Conservation (phyloP, 2,329 filamentous ascomycete species). For the Stemphylium lycopersici region DNA sequence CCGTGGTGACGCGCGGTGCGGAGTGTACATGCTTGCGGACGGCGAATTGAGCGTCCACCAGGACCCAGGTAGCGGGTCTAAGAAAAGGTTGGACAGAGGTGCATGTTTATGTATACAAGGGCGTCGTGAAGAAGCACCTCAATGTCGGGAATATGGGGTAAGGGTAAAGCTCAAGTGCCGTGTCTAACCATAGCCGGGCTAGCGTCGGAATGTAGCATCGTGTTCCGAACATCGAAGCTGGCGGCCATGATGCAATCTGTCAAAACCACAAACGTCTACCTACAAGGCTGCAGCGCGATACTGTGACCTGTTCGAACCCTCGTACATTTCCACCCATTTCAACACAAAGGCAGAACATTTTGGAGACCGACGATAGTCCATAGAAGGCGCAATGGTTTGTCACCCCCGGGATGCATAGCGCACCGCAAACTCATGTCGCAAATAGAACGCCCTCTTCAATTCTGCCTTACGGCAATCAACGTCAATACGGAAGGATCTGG, state of each 20-base stretch:
- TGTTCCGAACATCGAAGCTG: slow-evolving; percentile 8
- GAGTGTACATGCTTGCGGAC: too few relatives aligned
- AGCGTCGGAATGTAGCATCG: slow-evolving; percentile 21
- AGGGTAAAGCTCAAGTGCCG: neutral
- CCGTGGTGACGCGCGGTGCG: too few relatives aligned
- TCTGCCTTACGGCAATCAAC: slow-evolving; percentile 84
- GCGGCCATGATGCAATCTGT: slow-evolving; percentile 43
- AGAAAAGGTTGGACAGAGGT: too few relatives aligned
- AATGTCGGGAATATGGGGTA: neutral
- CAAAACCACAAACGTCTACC: slow-evolving; percentile 27
- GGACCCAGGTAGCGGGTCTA: too few relatives aligned
- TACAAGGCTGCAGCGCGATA: slow-evolving; percentile 5
- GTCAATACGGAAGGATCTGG: slow-evolving; percentile 76
- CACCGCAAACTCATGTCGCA: slow-evolving; percentile 15
- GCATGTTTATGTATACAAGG: too few relatives aligned
- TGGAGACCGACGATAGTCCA: neutral
- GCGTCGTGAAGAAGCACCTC: too few relatives aligned
- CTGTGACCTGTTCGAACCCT: neutral
- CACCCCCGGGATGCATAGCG: neutral
- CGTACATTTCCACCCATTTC: neutral
- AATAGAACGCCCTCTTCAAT: slow-evolving; percentile 82
- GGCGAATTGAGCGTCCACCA: too few relatives aligned
- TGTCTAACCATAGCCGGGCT: neutral
- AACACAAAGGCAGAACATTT: too few relatives aligned
- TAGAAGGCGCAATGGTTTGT: slow-evolving; percentile 27